A percentile compares a stretch with the other conserved stretches of the same genome.
phyloP scores from a whole-genome alignment of 768 basidiomycete species.

The Vishniacozyma victoriae region DNA sequence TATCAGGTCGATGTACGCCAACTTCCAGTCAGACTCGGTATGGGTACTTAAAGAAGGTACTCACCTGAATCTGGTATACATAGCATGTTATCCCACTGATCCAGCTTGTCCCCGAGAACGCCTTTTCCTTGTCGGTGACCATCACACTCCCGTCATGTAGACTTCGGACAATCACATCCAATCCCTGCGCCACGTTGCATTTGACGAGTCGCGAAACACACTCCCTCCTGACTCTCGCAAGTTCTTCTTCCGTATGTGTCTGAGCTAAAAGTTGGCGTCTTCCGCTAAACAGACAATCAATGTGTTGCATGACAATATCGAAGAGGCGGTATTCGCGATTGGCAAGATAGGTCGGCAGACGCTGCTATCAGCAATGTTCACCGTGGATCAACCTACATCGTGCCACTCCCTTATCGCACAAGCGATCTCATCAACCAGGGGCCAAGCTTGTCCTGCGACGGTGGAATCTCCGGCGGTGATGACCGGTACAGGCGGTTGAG shows the following conservation, averaged over 20 bases:
- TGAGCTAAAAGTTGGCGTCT: slow-evolving; percentile 82
- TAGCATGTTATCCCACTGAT: slow-evolving; percentile 54
- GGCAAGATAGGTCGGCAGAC: slow-evolving; percentile 82
- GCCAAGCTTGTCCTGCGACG: slow-evolving; percentile 69
- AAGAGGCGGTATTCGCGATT: slow-evolving; percentile 85
- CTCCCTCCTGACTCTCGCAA: slow-evolving; percentile 68
- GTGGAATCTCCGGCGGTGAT: slow-evolving; percentile 94
- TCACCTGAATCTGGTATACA: slow-evolving; percentile 56
- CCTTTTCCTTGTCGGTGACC: slow-evolving; percentile 81
- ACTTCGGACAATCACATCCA: slow-evolving; percentile 95
- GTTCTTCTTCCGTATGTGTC: slow-evolving; percentile 81
- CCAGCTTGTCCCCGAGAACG: slow-evolving; percentile 22
- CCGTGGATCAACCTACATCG: slow-evolving; percentile 8
- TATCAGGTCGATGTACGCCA: slow-evolving; percentile 44
- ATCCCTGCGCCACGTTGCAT: slow-evolving; percentile 83
- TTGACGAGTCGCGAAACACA: slow-evolving; percentile 81
- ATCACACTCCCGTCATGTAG: slow-evolving; percentile 84
- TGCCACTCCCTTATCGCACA: slow-evolving; percentile 97
- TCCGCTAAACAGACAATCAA: slow-evolving; percentile 86
- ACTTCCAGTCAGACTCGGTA: slow-evolving; percentile 8
- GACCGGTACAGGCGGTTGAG: slow-evolving; percentile 61
- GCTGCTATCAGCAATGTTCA: slow-evolving; percentile 7
- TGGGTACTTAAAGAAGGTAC: background rate
- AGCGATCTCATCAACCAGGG: slow-evolving; percentile 94
- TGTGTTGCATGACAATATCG: slow-evolving; percentile 74